phyloP scores from a whole-genome alignment of 306 rosid genomes.

The Dicorynia guianensis region DNA sequence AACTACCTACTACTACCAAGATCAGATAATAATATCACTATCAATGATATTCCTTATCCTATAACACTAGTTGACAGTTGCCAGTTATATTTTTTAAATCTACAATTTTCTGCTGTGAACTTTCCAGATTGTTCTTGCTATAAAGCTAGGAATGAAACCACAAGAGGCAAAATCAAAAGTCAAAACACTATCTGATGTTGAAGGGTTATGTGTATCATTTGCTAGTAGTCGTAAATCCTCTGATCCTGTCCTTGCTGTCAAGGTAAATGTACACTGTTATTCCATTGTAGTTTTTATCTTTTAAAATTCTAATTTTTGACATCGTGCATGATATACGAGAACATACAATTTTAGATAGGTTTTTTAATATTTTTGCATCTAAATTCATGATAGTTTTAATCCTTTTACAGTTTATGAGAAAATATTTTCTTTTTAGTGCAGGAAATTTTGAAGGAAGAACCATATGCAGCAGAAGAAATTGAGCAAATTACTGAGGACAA shows the following conservation, averaged over 20 bases:
- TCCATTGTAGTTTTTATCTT: neutral
- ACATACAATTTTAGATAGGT: neutral
- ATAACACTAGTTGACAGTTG: too few species aligned
- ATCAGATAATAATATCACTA: too few species aligned
- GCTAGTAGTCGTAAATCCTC: conserved; percentile 58
- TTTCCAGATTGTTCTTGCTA: conserved; percentile 73
- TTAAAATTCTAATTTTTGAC: neutral
- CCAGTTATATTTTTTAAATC: neutral
- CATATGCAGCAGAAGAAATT: conserved; percentile 77
- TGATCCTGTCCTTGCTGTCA: conserved; percentile 70
- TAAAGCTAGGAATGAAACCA: conserved; percentile 77
- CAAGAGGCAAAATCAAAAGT: conserved; percentile 58
- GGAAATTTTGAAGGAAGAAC: conserved; percentile 93
- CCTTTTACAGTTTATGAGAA: conserved; percentile 33
- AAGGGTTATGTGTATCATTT: conserved; percentile 68
- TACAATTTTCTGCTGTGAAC: conserved; percentile 12
- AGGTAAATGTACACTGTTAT: conserved; percentile 50
- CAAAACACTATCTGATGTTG: conserved; percentile 80
- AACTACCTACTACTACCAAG: too few species aligned
- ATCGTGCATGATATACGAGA: neutral
- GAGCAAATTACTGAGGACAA: conserved; percentile 68
- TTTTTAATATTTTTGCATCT: neutral
- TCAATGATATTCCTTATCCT: too few species aligned
- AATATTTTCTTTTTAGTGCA: conserved; percentile 38
- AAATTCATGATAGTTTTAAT: conserved; percentile 5